Base-by-base conservation (phyloP, 2,329 filamentous ascomycete species). In the Trichoderma afroharzianum region DNA sequence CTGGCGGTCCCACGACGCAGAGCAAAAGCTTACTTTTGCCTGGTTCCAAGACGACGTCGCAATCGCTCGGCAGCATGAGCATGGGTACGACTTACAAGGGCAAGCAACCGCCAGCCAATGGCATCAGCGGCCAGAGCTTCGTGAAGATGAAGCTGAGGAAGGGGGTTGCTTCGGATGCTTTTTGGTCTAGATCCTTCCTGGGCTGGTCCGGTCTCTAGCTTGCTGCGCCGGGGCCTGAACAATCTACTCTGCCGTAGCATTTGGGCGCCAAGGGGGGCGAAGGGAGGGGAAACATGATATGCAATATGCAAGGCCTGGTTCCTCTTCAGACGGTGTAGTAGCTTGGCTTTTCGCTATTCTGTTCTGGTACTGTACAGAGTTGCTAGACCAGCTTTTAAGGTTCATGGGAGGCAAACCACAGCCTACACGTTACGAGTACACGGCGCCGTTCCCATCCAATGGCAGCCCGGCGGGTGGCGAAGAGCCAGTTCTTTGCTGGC, bases 161-260 rank as follows among this genome's bases (percentile, higher is more conserved):
- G 55, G 68, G 68, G 58, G 68, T 63, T 62, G 58, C 33, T 43
- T 63, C 59, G 43, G 47, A 53, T 39, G 59, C 21, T 32, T 70
- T 63, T 47, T 55, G 59, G 68, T 57, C 68, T 70, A 47, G 68
- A 63, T 43, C 59, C 32, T 63, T 63, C 59, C 47, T 63, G 59
- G 68, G 33, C 59, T 57, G 68, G 58, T 43, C 68, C 32, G 55
- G 55, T 50, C 59, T 70, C 32, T 63, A 63, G 59, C 47, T 47
- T 70, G 68, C 30, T 70, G 59, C 68, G 68, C 59, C 59, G 55
- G 47, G 68, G 68, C 68, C 68, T 63, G 47, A 70, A 70, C 59
- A 62, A 69, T 70, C 59, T 43, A 47, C 30, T 61, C 26, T 61
- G 58, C 58, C 12, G 32, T 64, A 58, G 53, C 32, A 43, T 57